A percentile compares a stretch with the other conserved stretches of the same genome.
Evolutionary conservation across 345 rosid species (phyloP).

Genomic region (Ceriops zippeliana): DNA sequence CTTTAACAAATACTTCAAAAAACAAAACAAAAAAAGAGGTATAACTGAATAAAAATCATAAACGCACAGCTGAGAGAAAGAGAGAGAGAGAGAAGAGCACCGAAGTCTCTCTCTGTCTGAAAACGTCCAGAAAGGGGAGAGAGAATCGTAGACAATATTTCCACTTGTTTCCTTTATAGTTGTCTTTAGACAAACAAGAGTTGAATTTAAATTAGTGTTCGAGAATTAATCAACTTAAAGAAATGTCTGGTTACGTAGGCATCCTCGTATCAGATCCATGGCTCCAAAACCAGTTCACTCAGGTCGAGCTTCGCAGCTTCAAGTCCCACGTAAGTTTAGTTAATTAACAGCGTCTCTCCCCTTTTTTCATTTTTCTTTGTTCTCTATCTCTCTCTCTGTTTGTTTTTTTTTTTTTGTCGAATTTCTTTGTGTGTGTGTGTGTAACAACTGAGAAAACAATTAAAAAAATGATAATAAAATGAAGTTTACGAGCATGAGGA

Average conservation of each 20-base stretch:
- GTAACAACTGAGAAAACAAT: too few species aligned
- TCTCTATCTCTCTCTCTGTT: neutral
- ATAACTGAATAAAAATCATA: too few species aligned
- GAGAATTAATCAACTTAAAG: neutral
- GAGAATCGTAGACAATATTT: neutral
- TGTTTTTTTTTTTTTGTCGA: neutral
- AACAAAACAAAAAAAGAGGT: neutral
- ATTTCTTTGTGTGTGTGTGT: neutral
- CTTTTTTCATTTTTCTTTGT: neutral
- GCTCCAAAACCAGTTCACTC: conserved; percentile 98
- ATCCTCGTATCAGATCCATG: conserved; percentile 90
- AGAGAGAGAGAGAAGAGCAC: conserved; percentile 1
- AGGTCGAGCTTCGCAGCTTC: conserved; percentile 96
- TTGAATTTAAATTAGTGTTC: neutral
- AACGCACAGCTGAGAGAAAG: neutral
- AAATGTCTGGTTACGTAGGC: conserved; percentile 88
- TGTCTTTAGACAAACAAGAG: neutral
- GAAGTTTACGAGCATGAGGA: conserved; percentile 83
- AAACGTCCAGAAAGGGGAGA: neutral
- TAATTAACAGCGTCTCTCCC: neutral
- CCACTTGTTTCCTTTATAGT: neutral
- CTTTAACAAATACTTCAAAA: neutral
- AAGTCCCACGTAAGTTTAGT: conserved; percentile 63
- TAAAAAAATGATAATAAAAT: neutral
- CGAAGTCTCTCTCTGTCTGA: neutral